Conservation (phyloP, 2,329 filamentous ascomycete species). For the Coniochaeta sp. region DNA sequence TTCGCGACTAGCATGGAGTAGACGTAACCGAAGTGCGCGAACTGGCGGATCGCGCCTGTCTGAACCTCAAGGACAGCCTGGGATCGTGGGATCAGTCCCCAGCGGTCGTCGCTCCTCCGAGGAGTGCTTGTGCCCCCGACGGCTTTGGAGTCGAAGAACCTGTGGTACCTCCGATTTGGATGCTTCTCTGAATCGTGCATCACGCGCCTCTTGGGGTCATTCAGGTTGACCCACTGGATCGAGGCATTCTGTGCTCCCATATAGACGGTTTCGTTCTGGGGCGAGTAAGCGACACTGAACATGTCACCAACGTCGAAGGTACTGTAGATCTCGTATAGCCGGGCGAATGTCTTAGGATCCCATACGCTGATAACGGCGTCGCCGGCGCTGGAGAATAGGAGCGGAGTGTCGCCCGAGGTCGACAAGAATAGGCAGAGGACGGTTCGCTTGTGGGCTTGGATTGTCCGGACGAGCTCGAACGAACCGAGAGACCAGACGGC, state of each 20-base stretch:
- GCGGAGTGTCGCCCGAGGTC: conserved; percentile 47
- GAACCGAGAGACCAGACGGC: conserved; percentile 84
- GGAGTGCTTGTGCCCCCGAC: conserved; percentile 77
- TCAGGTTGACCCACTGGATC: conserved; percentile 84
- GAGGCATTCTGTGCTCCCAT: conserved; percentile 90
- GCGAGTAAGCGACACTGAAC: conserved; percentile 88
- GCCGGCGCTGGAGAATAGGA: conserved; percentile 88
- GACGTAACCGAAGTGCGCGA: conserved; percentile 91
- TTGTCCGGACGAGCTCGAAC: conserved; percentile 69
- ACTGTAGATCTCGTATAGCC: conserved; percentile 85
- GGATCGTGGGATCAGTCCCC: conserved; percentile 44
- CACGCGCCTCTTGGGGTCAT: conserved; percentile 52
- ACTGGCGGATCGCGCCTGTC: conserved; percentile 72
- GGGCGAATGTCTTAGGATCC: conserved; percentile 68
- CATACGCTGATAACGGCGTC: conserved; percentile 94
- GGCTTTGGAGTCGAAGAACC: conserved; percentile 88
- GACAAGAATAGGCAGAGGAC: conserved; percentile 77
- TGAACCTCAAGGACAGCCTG: conserved; percentile 69
- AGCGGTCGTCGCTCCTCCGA: conserved; percentile 55
- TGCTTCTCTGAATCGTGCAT: conserved; percentile 59
- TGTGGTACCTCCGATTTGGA: conserved; percentile 69
- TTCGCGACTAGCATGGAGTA: conserved; percentile 90
- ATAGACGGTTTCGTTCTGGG: conserved; percentile 73
- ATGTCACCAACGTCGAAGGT: conserved; percentile 92
- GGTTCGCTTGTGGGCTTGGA: conserved; percentile 87